These are phyloP conservation scores for Tolypocladium inflatum DNA, from an alignment of 2,329 filamentous ascomycete species.

Conservation along the genomic window DNA sequence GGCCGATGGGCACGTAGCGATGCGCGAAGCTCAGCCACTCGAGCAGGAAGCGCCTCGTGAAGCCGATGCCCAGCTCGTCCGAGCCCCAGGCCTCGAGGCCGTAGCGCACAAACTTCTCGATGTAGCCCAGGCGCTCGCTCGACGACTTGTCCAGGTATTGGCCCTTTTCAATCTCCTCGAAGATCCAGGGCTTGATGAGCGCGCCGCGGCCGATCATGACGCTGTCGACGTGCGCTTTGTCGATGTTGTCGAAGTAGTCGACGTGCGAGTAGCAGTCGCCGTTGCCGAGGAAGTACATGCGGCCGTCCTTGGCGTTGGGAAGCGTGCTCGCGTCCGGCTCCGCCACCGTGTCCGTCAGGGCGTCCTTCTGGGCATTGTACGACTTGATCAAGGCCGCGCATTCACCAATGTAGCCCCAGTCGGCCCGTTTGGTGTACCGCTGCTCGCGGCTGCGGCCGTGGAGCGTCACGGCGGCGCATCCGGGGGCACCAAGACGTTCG, in stretches of 20 bases:
- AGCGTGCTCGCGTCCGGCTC: slow-evolving; percentile 70
- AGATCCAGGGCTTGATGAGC: slow-evolving; percentile 95
- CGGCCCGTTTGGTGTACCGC: slow-evolving; percentile 82
- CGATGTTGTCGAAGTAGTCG: slow-evolving; percentile 73
- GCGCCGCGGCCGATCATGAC: slow-evolving; percentile 97
- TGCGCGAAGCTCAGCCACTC: slow-evolving; percentile 94
- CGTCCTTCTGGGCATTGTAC: slow-evolving; percentile 61
- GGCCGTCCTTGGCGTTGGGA: slow-evolving; percentile 53
- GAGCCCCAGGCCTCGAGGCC: slow-evolving; percentile 93
- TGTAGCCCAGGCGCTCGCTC: slow-evolving; percentile 70
- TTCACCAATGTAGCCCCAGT: slow-evolving; percentile 91
- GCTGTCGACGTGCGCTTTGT: slow-evolving; percentile 73
- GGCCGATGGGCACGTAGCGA: slow-evolving; percentile 81
- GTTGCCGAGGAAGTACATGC: slow-evolving; percentile 89
- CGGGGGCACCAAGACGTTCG: slow-evolving; percentile 62
- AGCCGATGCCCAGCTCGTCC: slow-evolving; percentile 87
- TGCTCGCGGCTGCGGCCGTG: slow-evolving; percentile 92
- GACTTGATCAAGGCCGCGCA: slow-evolving; percentile 76
- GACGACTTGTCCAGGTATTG: slow-evolving; percentile 96
- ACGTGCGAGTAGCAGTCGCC: slow-evolving; percentile 91
- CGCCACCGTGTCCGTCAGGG: slow-evolving; percentile 62
- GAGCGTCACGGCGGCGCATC: slow-evolving; percentile 89
- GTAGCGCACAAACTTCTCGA: slow-evolving; percentile 85
- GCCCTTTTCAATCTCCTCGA: slow-evolving; percentile 85
- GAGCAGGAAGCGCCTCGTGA: slow-evolving; percentile 81